Evolutionary conservation across 176 grass and related monocot species (phyloP), one percentile per base, ranked within the genome.

Genomic region (Poa pratensis): DNA sequence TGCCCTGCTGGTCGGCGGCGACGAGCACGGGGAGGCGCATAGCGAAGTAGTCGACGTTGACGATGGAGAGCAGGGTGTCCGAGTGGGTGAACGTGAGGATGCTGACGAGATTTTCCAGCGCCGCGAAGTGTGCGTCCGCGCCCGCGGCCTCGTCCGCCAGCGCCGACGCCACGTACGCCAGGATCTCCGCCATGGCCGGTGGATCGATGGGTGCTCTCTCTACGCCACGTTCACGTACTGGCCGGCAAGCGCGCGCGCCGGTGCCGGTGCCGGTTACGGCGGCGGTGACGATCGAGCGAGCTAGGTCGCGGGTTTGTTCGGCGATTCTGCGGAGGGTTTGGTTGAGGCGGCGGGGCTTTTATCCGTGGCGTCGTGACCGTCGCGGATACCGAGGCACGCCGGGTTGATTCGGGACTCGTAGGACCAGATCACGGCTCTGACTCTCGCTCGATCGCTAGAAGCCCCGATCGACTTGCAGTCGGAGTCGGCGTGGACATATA

Each of bases 31-130:
- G 45, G 73, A 91, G 82, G 35, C 53, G 86, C 10, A 1, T 1
- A 10, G 79, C 46, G 19, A 88, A 54, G 45, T 3, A n/a, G 2
- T 4, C 15, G 63, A 77, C 8, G 23, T 19, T 3, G 18, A 64
- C 45, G 43, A 30, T 1, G 32, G 1, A 2, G 23, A 32, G 1
- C 63, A 85, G 64, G 23, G 32, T 8, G 19, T 66, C 53, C 14
- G 34, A 15, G 0, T 24, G 7, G 1, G 82, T 16, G 2, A 79
- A 0, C 0, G 58, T 35, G 5, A 85, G 69, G 43, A 62, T 28
- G 42, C 59, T 71, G 78, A 86, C 82, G 55, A 91, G 86, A 61
- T 37, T 64, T 3, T 82, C 52, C 10, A 91, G 82, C 30, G 73
- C 86, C 11, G 78, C 79, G 55, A 26, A 55, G 54, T 8, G 11